phyloP scores from a whole-genome alignment of 768 basidiomycete species.

The Agaricus subrufescens region DNA sequence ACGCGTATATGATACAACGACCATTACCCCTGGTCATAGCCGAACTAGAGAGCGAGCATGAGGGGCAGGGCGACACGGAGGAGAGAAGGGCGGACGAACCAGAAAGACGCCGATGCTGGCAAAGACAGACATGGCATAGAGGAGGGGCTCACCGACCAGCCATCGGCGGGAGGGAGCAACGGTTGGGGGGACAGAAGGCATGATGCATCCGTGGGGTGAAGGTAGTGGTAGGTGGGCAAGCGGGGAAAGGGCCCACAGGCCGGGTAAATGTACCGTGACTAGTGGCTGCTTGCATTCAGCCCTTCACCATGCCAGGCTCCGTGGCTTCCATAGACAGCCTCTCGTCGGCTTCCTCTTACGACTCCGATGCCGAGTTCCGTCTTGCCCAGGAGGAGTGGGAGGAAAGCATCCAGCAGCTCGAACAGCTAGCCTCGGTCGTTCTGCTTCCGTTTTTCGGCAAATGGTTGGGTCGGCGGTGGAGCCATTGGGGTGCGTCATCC shows the following conservation, averaged over 20 bases:
- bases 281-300: conserved; percentile 8
- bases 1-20: neutral
- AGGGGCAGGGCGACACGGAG: neutral
- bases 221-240: neutral
- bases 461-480: conserved; percentile 83
- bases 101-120: conserved; percentile 84
- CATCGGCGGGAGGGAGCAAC: conserved; percentile 31
- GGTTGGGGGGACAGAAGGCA: conserved; percentile 33
- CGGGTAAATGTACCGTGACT: too few species aligned
- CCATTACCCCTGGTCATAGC: conserved; percentile 80
- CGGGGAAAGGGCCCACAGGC: neutral
- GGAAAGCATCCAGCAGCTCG: conserved; percentile 81
- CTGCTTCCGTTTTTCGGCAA: conserved; percentile 85
- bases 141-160: conserved; percentile 74
- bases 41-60: conserved; percentile 44
- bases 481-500: conserved; percentile 69
- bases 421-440: conserved; percentile 74
- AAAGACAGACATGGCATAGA: conserved; percentile 77
- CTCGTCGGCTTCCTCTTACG: conserved; percentile 50
- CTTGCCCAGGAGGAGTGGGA: conserved; percentile 91
- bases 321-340: conserved; percentile 58
- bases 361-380: conserved; percentile 66
- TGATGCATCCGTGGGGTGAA: conserved; percentile 40
- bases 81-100: conserved; percentile 38
- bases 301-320: conserved; percentile 52